Conservation (phyloP, 2,329 filamentous ascomycete genomes). For the Ophiostoma perfectum region DNA sequence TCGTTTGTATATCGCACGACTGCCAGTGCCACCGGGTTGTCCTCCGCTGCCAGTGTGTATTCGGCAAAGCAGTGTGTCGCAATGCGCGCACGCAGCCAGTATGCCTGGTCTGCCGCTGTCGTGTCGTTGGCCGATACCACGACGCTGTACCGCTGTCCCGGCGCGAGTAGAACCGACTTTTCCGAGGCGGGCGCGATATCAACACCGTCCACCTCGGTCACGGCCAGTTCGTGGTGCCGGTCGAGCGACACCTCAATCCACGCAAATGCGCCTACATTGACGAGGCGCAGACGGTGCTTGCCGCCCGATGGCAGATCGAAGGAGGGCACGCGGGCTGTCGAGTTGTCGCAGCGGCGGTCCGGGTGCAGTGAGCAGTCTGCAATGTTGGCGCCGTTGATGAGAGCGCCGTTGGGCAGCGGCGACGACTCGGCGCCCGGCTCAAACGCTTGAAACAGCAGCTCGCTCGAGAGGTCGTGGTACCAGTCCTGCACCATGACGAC, state of each 20-base stretch:
- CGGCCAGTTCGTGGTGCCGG: conserved; percentile 47
- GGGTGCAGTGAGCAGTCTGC: conserved; percentile 38
- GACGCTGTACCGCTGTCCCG: conserved; percentile 66
- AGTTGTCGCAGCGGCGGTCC: conserved; percentile 41
- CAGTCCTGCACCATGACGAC: conserved; percentile 63
- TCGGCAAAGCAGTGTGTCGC: conserved; percentile 55
- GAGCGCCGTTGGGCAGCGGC: conserved; percentile 61
- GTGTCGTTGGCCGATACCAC: conserved; percentile 56
- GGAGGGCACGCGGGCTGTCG: conserved; percentile 36
- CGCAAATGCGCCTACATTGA: conserved; percentile 66
- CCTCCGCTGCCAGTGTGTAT: conserved; percentile 40
- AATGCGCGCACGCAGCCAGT: conserved; percentile 61
- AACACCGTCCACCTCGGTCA: conserved; percentile 67
- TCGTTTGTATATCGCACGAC: conserved; percentile 42
- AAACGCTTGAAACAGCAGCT: conserved; percentile 49
- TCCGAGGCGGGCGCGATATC: conserved; percentile 56
- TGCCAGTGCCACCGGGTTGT: conserved; percentile 44
- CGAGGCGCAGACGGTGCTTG: conserved; percentile 60
- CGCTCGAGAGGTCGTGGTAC: conserved; percentile 55
- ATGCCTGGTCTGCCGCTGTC: conserved; percentile 45
- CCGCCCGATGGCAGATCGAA: conserved; percentile 48
- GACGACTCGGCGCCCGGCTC: conserved; percentile 51
- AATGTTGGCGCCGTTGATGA: conserved; percentile 60
- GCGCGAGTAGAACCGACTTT: conserved; percentile 58
- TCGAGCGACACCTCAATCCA: conserved; percentile 68